Evolutionary conservation across 2,329 filamentous ascomycete species (phyloP), one percentile per base, ranked within the genome.

Genomic region (Fusarium mangiferae): DNA sequence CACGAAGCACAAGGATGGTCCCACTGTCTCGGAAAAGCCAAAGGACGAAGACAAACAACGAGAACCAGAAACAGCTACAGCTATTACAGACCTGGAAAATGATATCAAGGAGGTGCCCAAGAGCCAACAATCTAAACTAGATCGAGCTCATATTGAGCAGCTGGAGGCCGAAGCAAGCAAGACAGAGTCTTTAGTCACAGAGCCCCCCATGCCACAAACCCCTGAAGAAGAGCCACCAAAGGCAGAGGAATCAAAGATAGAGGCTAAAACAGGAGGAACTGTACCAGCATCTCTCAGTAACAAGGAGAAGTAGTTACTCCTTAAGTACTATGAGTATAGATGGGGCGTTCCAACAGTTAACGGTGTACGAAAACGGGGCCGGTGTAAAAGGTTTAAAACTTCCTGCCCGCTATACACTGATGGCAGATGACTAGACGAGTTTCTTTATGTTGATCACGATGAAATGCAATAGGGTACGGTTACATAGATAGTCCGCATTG

Each of bases 401-500:
- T 44, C 59, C 46, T 60, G 57, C 55, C 56, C 60, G 66, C 54
- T 56, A 42, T 5, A 49, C 8, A 30, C 42, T 46, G 72, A 61
- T 70, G 68, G 38, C 41, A 52, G 54, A 73, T 30, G 64, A 75
- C 45, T 69, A 68, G 52, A 75, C 66, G 68, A 74, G 60, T 69
- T 73, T 72, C 33, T n/a, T 62, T 66, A 69, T 74, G 63, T 75
- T 57, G 54, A 54, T 57, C 30, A 73, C 62, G 70, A 70, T 41
- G 56, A 67, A 55, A 74, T 59, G 58, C 44, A 35, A 51, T 63
- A 51, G 58, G 51, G 51, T 57, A 56, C 30, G 38, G 49, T 46
- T 68, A 65, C 28, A 44, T 68, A 68, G 46, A 69, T 66, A 38
- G 26, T 33, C 44, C 48, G n/a, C 24, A 39, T 61, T 60, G 49